Conservation (phyloP, 768 basidiomycete genomes). For the Leccinellum albellum region DNA sequence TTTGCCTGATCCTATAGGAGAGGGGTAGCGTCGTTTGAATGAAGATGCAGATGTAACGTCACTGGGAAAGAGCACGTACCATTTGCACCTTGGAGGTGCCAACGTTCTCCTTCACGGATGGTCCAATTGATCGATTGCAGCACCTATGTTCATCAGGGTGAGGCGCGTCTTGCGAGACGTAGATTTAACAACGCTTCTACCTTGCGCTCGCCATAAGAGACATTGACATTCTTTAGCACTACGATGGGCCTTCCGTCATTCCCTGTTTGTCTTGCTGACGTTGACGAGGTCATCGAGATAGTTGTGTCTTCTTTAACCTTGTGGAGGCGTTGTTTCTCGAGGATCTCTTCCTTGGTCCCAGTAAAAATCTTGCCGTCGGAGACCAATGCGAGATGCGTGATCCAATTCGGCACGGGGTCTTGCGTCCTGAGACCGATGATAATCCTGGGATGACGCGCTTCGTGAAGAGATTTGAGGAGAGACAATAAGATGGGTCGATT, state of each 20-base stretch:
- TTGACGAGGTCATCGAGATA: not conserved
- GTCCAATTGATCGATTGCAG: constrained; percentile 79
- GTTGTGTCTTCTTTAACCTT: not conserved
- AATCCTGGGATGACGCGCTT: constrained; percentile 48
- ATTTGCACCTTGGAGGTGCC: constrained; percentile 89
- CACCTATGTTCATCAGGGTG: constrained; percentile 42
- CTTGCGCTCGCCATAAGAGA: constrained; percentile 64
- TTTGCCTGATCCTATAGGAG: constrained; percentile 77
- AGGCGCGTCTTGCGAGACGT: not conserved
- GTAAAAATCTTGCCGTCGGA: constrained; percentile 45
- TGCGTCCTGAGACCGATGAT: constrained; percentile 66
- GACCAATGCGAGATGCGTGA: constrained; percentile 63
- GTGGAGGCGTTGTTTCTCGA: constrained; percentile 25
- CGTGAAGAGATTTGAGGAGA: constrained; percentile 55
- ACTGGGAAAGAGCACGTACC: constrained; percentile 43
- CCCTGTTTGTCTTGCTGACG: not conserved
- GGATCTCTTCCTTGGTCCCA: constrained; percentile 48
- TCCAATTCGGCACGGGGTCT: constrained; percentile 69
- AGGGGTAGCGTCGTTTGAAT: not conserved
- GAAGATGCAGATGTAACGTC: not conserved
- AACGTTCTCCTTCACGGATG: constrained; percentile 75
- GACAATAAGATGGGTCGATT: constrained; percentile 54
- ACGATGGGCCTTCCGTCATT: constrained; percentile 44
- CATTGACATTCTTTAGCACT: constrained; percentile 60
- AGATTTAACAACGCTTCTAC: constrained; percentile 29